Evolutionary conservation across 2,329 filamentous ascomycete genomes (phyloP), one percentile per base, ranked within the genome.

Genomic region (Ambrosiella cleistominuta): DNA sequence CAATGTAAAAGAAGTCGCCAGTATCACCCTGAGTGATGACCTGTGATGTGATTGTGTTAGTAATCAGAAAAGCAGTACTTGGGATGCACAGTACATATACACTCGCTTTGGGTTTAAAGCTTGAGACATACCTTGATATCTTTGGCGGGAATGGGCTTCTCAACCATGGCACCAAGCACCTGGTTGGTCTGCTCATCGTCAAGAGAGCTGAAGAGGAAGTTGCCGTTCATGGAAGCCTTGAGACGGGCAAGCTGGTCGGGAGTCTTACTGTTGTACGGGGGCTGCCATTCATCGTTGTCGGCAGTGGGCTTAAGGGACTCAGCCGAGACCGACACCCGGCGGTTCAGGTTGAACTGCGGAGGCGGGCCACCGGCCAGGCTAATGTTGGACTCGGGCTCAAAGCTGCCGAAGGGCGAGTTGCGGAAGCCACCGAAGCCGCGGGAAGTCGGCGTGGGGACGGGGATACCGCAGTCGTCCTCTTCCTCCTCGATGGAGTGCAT

Each of bases 1-100:
- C 89, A 35, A 98, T 83, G 69, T 98, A 98, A 73, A 98, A 98
- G 74, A 86, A 97, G 71, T 98, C 93, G 49, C 93, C 93, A 0
- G 90, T 85, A 66, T 97, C 93, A 58, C 93, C 93, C 73, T 98
- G 93, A 54, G 83, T 85, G 64, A 98, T 97, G 60, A 98, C 88
- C 78, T 95, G 78, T 47, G 54, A 47, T 13, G 3, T 47, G 12
- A 38, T 13, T 19, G 13, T 3, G 27, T 54, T n/a, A 54, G 49
- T 27, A 36, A n/a, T 44, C 6, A 50, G 38, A 58, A 8, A 52
- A 45, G 27, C 11, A 13, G 27, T 45, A 27, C 8, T 7, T 7
- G 19, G 19, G 3, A 19, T 19, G 19, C 19, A 3, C 19, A 19
- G 19, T 19, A 19, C 19, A 19, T 19, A 19, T 19, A 19, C 19